These are phyloP conservation scores for Nemania bipapillata DNA, from an alignment of 2,329 filamentous ascomycete genomes.

Conservation along the genomic window DNA sequence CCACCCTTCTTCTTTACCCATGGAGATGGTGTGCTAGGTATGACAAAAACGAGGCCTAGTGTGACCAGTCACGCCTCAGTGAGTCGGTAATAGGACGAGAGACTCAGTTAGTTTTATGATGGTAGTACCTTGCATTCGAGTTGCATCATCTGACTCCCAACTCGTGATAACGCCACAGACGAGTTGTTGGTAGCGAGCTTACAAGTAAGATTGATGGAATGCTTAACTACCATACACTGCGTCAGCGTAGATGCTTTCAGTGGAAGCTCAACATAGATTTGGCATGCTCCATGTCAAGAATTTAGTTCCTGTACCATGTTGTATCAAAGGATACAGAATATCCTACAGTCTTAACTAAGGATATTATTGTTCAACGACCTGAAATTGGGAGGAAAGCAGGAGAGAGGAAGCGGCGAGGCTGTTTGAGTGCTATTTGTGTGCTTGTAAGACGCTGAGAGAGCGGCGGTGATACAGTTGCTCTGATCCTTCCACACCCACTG, in stretches of 20 bases:
- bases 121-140: constrained; percentile 28
- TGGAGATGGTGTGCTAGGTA: neutral
- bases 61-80: constrained; percentile 7
- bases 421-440: constrained; percentile 12
- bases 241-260: neutral
- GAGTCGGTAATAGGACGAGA: neutral
- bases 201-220: constrained; percentile 22
- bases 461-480: constrained; percentile 4
- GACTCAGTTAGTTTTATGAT: constrained; percentile 2
- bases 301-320: neutral
- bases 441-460: neutral
- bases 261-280: neutral
- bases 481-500: constrained; percentile 12
- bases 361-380: neutral
- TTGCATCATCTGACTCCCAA: constrained; percentile 22
- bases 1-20: neutral
- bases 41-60: constrained; percentile 3
- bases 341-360: neutral
- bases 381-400: constrained; percentile 11
- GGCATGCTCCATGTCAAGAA: neutral
- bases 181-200: constrained; percentile 31
- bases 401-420: constrained; percentile 1
- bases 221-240: no score
- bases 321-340: no score
- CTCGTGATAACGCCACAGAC: neutral